Conservation (phyloP, 371 early-diverging fungal species). For the Edhazardia aedis region DNA sequence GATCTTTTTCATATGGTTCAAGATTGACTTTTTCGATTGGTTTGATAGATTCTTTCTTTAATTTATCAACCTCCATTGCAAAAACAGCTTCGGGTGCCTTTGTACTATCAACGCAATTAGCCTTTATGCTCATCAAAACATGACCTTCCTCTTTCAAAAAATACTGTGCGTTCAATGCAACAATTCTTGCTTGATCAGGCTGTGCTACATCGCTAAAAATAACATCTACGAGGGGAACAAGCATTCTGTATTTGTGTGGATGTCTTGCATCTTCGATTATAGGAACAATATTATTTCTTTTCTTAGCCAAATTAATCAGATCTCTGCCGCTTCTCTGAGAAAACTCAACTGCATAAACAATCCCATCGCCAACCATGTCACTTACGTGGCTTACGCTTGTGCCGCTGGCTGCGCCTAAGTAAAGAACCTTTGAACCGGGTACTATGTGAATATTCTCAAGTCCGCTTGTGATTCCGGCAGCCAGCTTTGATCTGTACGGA, state of each 20-base stretch:
- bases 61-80: conserved; percentile 92
- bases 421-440: conserved; percentile 89
- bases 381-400: conserved; percentile 99
- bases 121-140: conserved; percentile 96
- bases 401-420: conserved; percentile 90
- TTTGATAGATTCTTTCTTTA: conserved; percentile 87
- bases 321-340: conserved; percentile 97
- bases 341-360: conserved; percentile 97
- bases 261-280: conserved; percentile 99
- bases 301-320: conserved; percentile 96
- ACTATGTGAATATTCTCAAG: conserved; percentile 80
- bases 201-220: conserved; percentile 99
- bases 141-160: conserved; percentile 90
- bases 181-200: conserved; percentile 98
- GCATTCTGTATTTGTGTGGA: conserved; percentile 98
- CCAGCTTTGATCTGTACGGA: conserved; percentile 96
- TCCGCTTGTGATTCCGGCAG: conserved; percentile 96
- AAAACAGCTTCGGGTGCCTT: conserved; percentile 88
- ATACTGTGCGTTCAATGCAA: conserved; percentile 87
- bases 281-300: conserved; percentile 96
- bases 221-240: conserved; percentile 94
- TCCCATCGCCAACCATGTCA: conserved; percentile 74
- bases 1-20: conserved; percentile 99
- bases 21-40: conserved; percentile 95
- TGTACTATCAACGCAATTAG: conserved; percentile 97